These are phyloP conservation scores for Mucor irregularis DNA, from an alignment of 371 early-diverging fungal species.

Conservation along the genomic window DNA sequence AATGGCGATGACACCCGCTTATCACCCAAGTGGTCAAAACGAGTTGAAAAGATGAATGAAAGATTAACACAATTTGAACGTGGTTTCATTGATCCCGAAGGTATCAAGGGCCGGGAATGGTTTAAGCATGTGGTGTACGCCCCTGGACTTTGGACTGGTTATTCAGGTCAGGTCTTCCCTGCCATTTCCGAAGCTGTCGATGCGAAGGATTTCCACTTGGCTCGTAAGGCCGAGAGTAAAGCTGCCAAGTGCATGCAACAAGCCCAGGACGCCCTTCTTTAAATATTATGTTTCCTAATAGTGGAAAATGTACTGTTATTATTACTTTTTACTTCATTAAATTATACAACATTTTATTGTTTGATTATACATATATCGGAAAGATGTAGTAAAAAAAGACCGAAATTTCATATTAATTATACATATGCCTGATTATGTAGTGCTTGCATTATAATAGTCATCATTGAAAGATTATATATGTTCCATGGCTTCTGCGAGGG, in stretches of 20 bases:
- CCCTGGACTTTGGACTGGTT: constrained; percentile 57
- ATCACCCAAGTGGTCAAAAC: constrained; percentile 23
- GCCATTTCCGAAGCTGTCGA: constrained; percentile 53
- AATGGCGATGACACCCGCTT: constrained; percentile 13
- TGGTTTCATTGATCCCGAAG: constrained; percentile 54
- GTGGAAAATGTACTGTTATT: background rate
- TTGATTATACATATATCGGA: background rate
- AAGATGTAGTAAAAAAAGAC: background rate
- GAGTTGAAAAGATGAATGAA: constrained; percentile 35
- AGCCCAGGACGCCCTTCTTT: constrained; percentile 10
- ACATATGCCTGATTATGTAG: too few species aligned
- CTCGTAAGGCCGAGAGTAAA: constrained; percentile 27
- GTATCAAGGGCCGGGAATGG: constrained; percentile 60
- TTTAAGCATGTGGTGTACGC: constrained; percentile 63
- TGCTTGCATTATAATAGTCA: too few species aligned
- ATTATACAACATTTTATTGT: background rate
- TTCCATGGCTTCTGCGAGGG: background rate
- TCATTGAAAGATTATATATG: too few species aligned
- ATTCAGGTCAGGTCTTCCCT: constrained; percentile 53
- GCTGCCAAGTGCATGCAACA: constrained; percentile 26
- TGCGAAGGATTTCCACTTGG: constrained; percentile 20
- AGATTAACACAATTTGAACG: constrained; percentile 52
- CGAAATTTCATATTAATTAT: background rate
- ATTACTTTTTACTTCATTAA: background rate
- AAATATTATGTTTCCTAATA: background rate